These are phyloP conservation scores for Dothideomycetidae sp. DNA, from an alignment of 2,329 filamentous ascomycete species.

Conservation along the genomic window DNA sequence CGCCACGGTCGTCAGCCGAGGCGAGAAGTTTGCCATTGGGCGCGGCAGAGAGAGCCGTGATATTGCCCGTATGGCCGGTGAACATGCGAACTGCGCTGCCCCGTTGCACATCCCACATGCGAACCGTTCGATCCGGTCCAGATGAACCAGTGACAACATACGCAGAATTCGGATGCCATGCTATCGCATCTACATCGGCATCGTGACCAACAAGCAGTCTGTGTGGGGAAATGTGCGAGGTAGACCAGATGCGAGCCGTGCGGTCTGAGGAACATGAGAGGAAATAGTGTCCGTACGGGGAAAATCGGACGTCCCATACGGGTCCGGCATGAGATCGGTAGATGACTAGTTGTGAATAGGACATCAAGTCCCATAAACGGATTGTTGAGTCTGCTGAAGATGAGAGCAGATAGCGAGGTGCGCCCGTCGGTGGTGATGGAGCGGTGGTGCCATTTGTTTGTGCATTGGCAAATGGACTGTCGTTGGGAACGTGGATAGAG, in stretches of 20 bases:
- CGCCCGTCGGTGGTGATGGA: constrained; percentile 27
- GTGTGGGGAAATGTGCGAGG: constrained; percentile 79
- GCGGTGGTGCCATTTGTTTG: constrained; percentile 27
- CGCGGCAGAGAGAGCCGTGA: constrained; percentile 72
- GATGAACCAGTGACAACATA: constrained; percentile 82
- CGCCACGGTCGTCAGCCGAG: constrained; percentile 74
- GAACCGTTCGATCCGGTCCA: constrained; percentile 70
- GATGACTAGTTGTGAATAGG: constrained; percentile 81
- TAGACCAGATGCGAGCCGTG: constrained; percentile 79
- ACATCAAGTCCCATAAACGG: constrained; percentile 82
- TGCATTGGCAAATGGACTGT: constrained; percentile 15
- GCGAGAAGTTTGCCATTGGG: constrained; percentile 84
- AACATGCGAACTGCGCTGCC: constrained; percentile 84
- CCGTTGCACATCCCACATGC: constrained; percentile 91
- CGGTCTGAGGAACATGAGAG: constrained; percentile 76
- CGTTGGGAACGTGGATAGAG: constrained; percentile 35
- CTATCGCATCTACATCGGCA: constrained; percentile 76
- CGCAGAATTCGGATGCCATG: constrained; percentile 86
- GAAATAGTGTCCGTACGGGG: constrained; percentile 92
- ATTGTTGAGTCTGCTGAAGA: constrained; percentile 77
- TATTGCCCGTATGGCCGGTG: constrained; percentile 75
- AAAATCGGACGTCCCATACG: constrained; percentile 78
- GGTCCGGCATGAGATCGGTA: constrained; percentile 90
- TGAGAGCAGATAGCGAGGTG: constrained; percentile 68
- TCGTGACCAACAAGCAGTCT: constrained; percentile 87